Conservation (phyloP, 768 basidiomycete species). For the Cystobasidium ongulense region DNA sequence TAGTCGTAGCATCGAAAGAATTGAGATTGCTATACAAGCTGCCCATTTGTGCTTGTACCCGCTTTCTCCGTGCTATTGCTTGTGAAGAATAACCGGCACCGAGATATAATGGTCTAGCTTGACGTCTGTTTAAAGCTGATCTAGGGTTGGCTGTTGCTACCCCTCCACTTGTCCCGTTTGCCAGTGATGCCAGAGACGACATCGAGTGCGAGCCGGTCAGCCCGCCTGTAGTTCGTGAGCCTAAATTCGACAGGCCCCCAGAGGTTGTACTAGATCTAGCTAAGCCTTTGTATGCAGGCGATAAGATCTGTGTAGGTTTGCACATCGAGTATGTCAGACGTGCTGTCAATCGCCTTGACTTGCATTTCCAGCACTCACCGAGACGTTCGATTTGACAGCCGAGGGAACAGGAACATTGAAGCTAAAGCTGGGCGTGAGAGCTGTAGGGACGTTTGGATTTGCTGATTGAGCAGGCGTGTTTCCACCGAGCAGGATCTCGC, state of each 20-base stretch:
- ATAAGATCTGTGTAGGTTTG: background rate
- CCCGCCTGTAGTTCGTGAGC: background rate
- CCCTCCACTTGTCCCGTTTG: background rate
- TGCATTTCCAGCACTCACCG: background rate
- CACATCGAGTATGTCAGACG: background rate
- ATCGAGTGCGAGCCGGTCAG: constrained; percentile 26
- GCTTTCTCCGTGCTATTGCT: constrained; percentile 15
- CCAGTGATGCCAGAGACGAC: constrained; percentile 4
- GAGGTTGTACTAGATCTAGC: background rate
- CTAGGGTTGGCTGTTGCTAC: constrained; percentile 12
- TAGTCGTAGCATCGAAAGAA: background rate
- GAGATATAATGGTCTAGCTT: constrained; percentile 15
- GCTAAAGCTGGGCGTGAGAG: constrained; percentile 24
- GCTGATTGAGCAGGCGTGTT: background rate
- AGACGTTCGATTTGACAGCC: background rate
- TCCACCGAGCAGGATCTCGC: constrained; percentile 14
- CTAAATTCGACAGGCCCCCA: background rate
- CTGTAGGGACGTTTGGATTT: constrained; percentile 4
- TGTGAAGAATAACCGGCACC: constrained; percentile 25
- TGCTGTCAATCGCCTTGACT: background rate
- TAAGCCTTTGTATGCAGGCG: background rate
- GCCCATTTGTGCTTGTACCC: constrained; percentile 20
- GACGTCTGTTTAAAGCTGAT: constrained; percentile 15
- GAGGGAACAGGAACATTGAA: constrained; percentile 4
- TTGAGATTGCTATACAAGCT: constrained; percentile 3